phyloP scores from a whole-genome alignment of 2,329 filamentous ascomycete species.

The Cryphonectria japonica region DNA sequence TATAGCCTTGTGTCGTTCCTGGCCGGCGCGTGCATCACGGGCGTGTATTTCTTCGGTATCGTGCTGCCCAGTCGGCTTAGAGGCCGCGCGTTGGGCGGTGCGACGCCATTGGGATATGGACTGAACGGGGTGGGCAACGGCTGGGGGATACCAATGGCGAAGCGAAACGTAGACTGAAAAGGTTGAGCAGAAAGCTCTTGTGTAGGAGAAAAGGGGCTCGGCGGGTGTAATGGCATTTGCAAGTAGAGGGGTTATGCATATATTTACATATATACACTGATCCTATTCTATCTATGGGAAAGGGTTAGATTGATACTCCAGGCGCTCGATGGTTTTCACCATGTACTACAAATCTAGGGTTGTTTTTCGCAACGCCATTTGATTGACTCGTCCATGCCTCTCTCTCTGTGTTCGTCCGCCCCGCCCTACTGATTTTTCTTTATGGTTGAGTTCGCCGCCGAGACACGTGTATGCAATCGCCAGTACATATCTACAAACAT shows the following conservation, averaged over 20 bases:
- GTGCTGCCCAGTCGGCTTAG: conserved; percentile 59
- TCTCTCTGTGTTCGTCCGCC: neutral
- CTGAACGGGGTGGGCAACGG: conserved; percentile 59
- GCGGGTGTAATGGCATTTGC: conserved; percentile 19
- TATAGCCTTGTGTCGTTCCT: conserved; percentile 64
- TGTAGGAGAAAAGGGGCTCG: conserved; percentile 43
- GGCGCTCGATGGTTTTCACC: neutral
- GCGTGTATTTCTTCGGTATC: conserved; percentile 64
- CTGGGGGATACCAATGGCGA: conserved; percentile 57
- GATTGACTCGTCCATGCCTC: neutral
- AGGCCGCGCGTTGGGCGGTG: conserved; percentile 56
- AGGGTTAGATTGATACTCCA: conserved; percentile 20
- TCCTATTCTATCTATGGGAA: conserved; percentile 5
- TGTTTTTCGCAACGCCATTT: neutral
- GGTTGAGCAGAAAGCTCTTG: conserved; percentile 25
- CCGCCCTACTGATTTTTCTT: conserved; percentile 47
- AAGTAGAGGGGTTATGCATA: conserved; percentile 1
- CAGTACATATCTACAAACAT: conserved; percentile 59
- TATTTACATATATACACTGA: conserved; percentile 23
- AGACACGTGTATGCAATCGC: conserved; percentile 52
- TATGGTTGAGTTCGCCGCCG: conserved; percentile 34
- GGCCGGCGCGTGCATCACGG: conserved; percentile 57
- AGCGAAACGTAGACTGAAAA: conserved; percentile 40
- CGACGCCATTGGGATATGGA: conserved; percentile 59
- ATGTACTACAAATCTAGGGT: neutral